Evolutionary conservation across 345 rosid genomes (phyloP), one percentile per base, ranked within the genome.

Genomic region (Eutrema yunnanense): DNA sequence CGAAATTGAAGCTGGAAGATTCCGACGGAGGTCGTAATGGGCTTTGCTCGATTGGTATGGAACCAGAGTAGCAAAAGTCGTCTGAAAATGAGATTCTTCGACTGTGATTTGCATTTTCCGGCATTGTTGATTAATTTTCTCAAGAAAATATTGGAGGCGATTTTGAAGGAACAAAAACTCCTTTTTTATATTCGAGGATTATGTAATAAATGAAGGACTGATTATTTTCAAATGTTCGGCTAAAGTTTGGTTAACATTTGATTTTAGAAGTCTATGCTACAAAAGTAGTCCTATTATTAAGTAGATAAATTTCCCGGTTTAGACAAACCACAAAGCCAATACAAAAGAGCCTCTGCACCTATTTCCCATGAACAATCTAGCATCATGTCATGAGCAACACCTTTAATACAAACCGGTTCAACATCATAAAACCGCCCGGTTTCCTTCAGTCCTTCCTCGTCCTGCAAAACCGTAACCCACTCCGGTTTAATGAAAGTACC

Each of bases 351-450:
- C 46, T 72, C 62, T 4, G 92, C 94, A 32, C 94, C 90, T 82
- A 80, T 82, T 42, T 84, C 90, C 98, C 97, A 88, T 3, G 82
- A 84, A 81, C 87, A 84, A 71, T 90, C 96, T 55, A 93, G 75
- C 98, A 90, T 93, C 88, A 93, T 79, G 79, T 90, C 96, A 67
- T 93, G 97, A 47, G 94, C 97, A 72, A 93, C 84, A 58, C 89
- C 90, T 81, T 86, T 84, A 27, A 90, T 40, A 43, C 86, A 82
- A 65, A 87, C 75, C 3, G 94, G 90, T 6, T 82, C 47, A 9
- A 83, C 90, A 0, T 85, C 86, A 27, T 86, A 87, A 75, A 88
- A 90, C 69, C 73, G 0, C 9, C 86, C 92, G 0, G 92, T 93
- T 78, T 93, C 97, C 30, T 58, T 56, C 33, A 88, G 79, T 26